Conservation (phyloP, 805 yeast genomes). For the Debaryomyces castellii region DNA sequence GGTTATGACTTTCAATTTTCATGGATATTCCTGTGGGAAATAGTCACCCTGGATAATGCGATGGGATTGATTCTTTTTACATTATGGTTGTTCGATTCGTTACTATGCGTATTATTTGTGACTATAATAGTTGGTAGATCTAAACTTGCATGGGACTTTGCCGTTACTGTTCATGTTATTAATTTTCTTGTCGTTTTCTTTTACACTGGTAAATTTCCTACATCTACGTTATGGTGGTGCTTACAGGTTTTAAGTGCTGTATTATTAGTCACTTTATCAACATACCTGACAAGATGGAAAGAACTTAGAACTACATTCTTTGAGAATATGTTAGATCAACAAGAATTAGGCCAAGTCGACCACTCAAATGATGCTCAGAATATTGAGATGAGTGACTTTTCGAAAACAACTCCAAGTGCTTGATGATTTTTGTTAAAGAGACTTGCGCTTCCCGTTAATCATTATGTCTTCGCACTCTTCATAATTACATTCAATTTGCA, state of each 20-base stretch:
- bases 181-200: conserved; percentile 70
- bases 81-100: conserved; percentile 81
- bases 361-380: conserved; percentile 9
- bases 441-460: no score
- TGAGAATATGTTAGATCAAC: conserved; percentile 69
- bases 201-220: conserved; percentile 67
- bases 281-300: conserved; percentile 89
- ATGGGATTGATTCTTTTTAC: conserved; percentile 73
- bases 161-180: conserved; percentile 85
- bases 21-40: conserved; percentile 82
- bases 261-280: conserved; percentile 75
- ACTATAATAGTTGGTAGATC: conserved; percentile 89
- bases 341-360: conserved; percentile 43
- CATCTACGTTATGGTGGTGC: conserved; percentile 78
- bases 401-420: not conserved
- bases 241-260: conserved; percentile 68
- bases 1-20: conserved; percentile 68
- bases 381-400: conserved; percentile 20
- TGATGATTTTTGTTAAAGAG: not conserved
- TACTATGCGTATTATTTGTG: conserved; percentile 80
- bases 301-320: conserved; percentile 89
- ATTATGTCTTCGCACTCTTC: not conserved
- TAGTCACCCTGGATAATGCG: conserved; percentile 70
- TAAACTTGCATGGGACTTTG: conserved; percentile 95
- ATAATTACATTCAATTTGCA: not conserved